Percentiles rank a stretch among this genome's conserved stretches.
phyloP scores from a whole-genome alignment of 768 basidiomycete genomes.

The Clitopilus hobsonii region DNA sequence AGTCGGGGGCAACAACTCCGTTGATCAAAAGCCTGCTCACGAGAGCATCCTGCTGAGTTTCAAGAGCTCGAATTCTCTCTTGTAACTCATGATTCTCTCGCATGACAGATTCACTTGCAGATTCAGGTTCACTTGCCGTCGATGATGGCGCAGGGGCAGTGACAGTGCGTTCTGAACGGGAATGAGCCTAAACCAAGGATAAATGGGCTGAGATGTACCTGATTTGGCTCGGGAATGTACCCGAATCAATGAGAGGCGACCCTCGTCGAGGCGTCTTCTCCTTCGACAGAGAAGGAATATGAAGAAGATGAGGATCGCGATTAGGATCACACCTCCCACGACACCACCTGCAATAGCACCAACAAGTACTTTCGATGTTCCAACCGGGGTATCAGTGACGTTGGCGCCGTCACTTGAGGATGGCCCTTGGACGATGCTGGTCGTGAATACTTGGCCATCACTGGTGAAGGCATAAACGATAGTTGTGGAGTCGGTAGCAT shows the following conservation, averaged over 20 bases:
- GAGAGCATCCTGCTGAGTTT: neutral
- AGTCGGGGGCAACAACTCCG: neutral
- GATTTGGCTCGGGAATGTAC: neutral
- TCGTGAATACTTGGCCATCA: neutral
- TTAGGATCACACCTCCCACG: constrained; percentile 4
- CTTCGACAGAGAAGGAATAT: constrained; percentile 4
- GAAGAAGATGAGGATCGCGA: neutral
- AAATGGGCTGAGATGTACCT: neutral
- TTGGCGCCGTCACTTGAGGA: neutral
- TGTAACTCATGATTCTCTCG: neutral
- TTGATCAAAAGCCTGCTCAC: neutral
- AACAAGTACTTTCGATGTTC: neutral
- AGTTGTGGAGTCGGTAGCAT: neutral
- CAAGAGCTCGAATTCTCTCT: neutral
- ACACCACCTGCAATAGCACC: constrained; percentile 16
- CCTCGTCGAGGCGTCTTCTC: neutral
- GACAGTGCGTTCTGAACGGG: neutral
- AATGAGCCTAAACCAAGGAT: neutral
- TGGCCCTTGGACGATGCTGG: neutral
- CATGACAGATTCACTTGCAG: neutral
- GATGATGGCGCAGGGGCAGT: neutral
- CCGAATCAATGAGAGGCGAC: neutral
- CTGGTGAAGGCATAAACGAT: neutral
- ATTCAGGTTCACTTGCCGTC: neutral
- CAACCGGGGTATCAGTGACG: neutral